Percentiles rank a stretch among this genome's conserved stretches.
These are phyloP conservation scores for Candida qinlingensis DNA, from an alignment of 805 yeast genomes.

Conservation along the genomic window DNA sequence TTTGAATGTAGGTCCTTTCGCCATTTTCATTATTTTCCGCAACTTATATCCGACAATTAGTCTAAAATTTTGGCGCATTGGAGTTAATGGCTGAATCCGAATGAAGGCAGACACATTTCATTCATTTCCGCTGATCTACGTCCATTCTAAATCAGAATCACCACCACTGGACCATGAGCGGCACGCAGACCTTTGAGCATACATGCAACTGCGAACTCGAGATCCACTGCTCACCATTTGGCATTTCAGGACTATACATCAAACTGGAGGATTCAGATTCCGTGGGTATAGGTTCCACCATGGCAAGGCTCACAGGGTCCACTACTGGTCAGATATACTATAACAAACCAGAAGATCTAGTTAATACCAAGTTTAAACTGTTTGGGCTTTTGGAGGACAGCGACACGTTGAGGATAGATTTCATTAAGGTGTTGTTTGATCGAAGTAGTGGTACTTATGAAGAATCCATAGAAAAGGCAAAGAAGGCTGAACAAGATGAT, in stretches of 20 bases:
- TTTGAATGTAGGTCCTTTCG: not conserved
- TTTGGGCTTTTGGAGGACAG: slow-evolving; percentile 44
- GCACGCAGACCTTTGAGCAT: slow-evolving; percentile 30
- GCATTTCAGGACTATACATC: slow-evolving; percentile 45
- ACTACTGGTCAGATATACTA: slow-evolving; percentile 45
- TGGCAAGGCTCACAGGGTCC: slow-evolving; percentile 51
- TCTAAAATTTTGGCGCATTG: too few species aligned
- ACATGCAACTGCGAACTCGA: slow-evolving; percentile 49
- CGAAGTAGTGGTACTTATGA: slow-evolving; percentile 7
- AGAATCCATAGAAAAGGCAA: slow-evolving; percentile 5
- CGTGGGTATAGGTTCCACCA: slow-evolving; percentile 51
- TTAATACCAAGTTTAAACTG: slow-evolving; percentile 42
- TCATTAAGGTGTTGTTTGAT: slow-evolving; percentile 38
- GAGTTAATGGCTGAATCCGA: too few species aligned
- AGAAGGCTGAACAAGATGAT: slow-evolving; percentile 10
- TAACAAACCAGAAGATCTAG: slow-evolving; percentile 41
- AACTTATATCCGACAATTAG: too few species aligned
- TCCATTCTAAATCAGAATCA: too few species aligned
- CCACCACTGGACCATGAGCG: not conserved
- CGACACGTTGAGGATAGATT: slow-evolving; percentile 43
- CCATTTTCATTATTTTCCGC: not conserved
- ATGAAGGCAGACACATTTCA: not conserved
- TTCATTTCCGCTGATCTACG: not conserved
- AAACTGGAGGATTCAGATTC: slow-evolving; percentile 43
- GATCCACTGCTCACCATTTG: slow-evolving; percentile 53